A percentile compares a stretch with the other conserved stretches of the same genome.
These are phyloP conservation scores for Clathrus columnatus DNA, from an alignment of 768 basidiomycete genomes.

Conservation along the genomic window DNA sequence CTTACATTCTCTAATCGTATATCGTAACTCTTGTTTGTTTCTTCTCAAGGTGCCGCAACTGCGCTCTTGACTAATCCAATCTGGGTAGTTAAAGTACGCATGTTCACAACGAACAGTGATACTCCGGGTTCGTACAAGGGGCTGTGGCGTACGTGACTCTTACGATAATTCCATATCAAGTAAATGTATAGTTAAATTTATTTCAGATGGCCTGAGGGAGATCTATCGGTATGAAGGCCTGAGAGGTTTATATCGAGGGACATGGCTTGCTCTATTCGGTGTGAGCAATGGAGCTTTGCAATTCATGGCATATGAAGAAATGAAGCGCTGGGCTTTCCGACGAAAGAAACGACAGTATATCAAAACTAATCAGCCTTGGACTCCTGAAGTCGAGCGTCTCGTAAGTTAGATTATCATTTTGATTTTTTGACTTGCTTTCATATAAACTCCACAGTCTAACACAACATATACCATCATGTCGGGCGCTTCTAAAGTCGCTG, in stretches of 20 bases:
- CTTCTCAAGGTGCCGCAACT: slow-evolving; percentile 70
- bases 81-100: slow-evolving; percentile 95
- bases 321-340: slow-evolving; percentile 86
- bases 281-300: slow-evolving; percentile 93
- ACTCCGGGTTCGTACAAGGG: slow-evolving; percentile 70
- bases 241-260: slow-evolving; percentile 78
- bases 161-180: not conserved
- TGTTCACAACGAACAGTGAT: slow-evolving; percentile 74
- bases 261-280: slow-evolving; percentile 79
- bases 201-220: slow-evolving; percentile 58
- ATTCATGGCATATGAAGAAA: slow-evolving; percentile 93
- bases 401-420: no score
- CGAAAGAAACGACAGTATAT: slow-evolving; percentile 58
- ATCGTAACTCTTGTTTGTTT: slow-evolving; percentile 5
- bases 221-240: slow-evolving; percentile 71
- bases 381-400: slow-evolving; percentile 72
- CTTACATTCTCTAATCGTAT: slow-evolving; percentile 8
- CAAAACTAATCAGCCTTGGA: slow-evolving; percentile 55
- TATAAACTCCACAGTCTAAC: slow-evolving; percentile 63
- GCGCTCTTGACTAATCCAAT: slow-evolving; percentile 94
- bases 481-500: slow-evolving; percentile 78
- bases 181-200: not conserved
- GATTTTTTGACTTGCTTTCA: no score
- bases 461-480: slow-evolving; percentile 87
- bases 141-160: slow-evolving; percentile 54